phyloP scores from a whole-genome alignment of 108 stramenopile genomes.

The Cyclotella sp. region DNA sequence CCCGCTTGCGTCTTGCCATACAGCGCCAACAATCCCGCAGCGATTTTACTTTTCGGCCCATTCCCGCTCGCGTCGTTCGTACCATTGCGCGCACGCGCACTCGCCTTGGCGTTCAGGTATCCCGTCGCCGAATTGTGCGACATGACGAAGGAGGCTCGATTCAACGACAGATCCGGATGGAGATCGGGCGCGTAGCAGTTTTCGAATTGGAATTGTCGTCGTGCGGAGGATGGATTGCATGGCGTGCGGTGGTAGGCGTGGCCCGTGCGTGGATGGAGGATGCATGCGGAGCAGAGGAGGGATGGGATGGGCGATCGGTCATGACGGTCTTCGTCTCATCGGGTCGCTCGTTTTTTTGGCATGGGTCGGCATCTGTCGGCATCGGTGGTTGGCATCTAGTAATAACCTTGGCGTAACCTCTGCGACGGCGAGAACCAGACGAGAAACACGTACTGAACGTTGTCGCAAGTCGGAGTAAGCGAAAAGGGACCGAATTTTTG shows the following conservation, averaged over 20 bases:
- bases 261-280: not conserved
- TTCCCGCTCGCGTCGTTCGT: constrained; percentile 8
- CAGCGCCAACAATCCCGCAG: constrained; percentile 41
- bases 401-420: too few relatives aligned
- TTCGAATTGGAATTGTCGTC: constrained; percentile 54
- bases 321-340: too few relatives aligned
- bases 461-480: too few relatives aligned
- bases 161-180: constrained; percentile 45
- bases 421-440: too few relatives aligned
- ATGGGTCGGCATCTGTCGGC: too few relatives aligned
- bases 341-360: too few relatives aligned
- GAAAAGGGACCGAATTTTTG: too few relatives aligned
- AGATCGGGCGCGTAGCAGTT: constrained; percentile 69
- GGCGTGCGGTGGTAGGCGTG: constrained; percentile 38
- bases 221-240: constrained; percentile 23
- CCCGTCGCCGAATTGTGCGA: constrained; percentile 83
- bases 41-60: constrained; percentile 17
- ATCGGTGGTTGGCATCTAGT: too few relatives aligned
- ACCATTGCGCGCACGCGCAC: not conserved
- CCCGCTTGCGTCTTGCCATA: constrained; percentile 78
- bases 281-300: not conserved
- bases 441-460: too few relatives aligned
- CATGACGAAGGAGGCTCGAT: constrained; percentile 68
- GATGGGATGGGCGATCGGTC: too few relatives aligned
- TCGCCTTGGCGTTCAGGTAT: constrained; percentile 46